Base-by-base conservation (phyloP, 2,329 filamentous ascomycete species). In the Sporothrix humicola region DNA sequence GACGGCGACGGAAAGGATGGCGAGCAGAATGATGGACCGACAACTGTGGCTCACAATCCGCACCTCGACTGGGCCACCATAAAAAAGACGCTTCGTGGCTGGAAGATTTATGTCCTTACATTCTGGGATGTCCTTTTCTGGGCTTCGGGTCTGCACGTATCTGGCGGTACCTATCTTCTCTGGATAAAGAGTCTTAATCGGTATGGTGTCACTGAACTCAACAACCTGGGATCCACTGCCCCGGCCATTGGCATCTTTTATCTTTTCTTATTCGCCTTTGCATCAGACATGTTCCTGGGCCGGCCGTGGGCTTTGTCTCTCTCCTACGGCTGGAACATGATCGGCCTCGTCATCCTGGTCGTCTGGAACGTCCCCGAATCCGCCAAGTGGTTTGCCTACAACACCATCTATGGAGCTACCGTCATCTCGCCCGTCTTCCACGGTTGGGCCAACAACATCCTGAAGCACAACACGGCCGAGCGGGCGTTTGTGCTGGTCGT, bases 281-380 rank as follows among this genome's bases (percentile, higher is more conserved):
- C 83, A 0, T 87, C 87, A 0, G 88, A 88, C 78, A 81, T 89
- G 0, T 76, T 87, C 1, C 78, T 86, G 3, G 87, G 86, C 0
- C 87, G 84, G 0, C 84, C 85, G 0, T 87, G 86, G 81, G 88
- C 85, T 0, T 89, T 90, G 63, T 88, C 87, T 0, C 76, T 86
- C 0, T 80, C 87, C 0, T 82, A 85, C 59, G 73, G 77, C 0
- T 87, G 85, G 83, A 89, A 89, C 75, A 83, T 85, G 42, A 83
- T 86, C 48, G 87, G 86, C 0, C 78, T 88, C 42, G 80, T 86
- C n/a, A 87, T 89, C 37, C 81, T 89, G 3, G 81, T 85, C 0
- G 80, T 88, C 10, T 90, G 87, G 88, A 79, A 86, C 20, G 87
- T 90, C 0, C 87, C 87, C 0, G 87, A 89, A 73, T 77, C 83